These are phyloP conservation scores for Lavandula angustifolia DNA, from an alignment of 257 asterid genomes.

Conservation along the genomic window DNA sequence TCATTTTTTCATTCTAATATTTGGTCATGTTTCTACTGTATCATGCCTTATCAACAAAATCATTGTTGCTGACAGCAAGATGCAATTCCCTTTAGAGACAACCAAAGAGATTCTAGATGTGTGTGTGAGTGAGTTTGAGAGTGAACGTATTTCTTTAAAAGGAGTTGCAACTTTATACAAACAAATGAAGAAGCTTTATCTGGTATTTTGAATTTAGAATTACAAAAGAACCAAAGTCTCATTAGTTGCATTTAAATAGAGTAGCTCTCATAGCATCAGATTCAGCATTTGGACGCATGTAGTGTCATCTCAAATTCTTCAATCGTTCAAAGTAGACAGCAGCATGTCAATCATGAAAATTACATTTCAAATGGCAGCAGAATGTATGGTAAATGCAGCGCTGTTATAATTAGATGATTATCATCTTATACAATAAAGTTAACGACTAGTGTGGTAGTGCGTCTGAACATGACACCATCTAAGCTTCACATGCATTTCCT, in stretches of 20 bases:
- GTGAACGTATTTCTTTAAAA: not conserved
- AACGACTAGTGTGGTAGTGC: not conserved
- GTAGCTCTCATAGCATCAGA: constrained; percentile 17
- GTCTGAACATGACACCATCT: not conserved
- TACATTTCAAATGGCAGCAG: not conserved
- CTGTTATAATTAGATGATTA: not conserved
- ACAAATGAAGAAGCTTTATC: constrained; percentile 5
- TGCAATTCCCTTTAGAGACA: not conserved
- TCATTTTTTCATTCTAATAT: not conserved
- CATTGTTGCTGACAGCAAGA: not conserved
- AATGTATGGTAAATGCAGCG: constrained; percentile 4
- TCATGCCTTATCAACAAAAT: not conserved
- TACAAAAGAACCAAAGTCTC: constrained; percentile 1
- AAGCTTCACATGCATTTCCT: not conserved
- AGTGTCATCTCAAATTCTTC: not conserved
- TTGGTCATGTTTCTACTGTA: not conserved
- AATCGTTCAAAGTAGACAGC: not conserved
- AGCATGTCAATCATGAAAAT: constrained; percentile 10
- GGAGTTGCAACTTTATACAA: not conserved
- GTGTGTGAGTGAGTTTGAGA: not conserved
- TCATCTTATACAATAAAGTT: not conserved
- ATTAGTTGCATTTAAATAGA: constrained; percentile 1
- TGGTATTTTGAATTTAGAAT: not conserved
- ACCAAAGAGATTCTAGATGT: constrained; percentile 4
- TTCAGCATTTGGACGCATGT: constrained; percentile 13